A percentile compares a stretch with the other conserved stretches of the same genome.
Conservation (phyloP, 2,329 filamentous ascomycete genomes). For the Dactylellina parvicollis region DNA sequence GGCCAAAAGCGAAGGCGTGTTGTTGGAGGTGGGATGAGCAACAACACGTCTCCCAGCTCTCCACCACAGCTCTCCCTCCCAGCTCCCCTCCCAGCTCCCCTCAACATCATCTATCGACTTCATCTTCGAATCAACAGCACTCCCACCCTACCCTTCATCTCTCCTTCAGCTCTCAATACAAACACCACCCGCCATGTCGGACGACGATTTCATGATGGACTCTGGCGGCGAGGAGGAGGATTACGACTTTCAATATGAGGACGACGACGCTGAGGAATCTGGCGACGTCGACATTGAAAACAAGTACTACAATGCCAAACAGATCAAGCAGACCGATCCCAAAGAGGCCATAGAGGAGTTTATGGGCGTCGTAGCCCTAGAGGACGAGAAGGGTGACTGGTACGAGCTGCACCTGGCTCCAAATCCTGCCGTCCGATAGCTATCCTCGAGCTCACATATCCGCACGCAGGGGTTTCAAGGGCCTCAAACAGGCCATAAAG, state of each 20-base stretch:
- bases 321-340: slow-evolving; percentile 86
- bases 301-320: slow-evolving; percentile 99
- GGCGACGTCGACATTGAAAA: slow-evolving; percentile 97
- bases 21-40: neutral
- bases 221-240: slow-evolving; percentile 86
- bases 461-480: slow-evolving; percentile 79
- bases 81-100: neutral
- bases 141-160: neutral
- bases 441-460: slow-evolving; percentile 59
- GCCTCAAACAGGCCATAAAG: slow-evolving; percentile 97
- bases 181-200: slow-evolving; percentile 70
- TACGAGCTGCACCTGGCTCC: slow-evolving; percentile 59
- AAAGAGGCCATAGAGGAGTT: slow-evolving; percentile 92
- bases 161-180: neutral
- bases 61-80: neutral
- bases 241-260: slow-evolving; percentile 98
- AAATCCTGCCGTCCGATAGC: neutral
- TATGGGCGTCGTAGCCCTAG: slow-evolving; percentile 82
- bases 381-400: slow-evolving; percentile 95
- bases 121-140: neutral
- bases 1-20: slow-evolving; percentile 22
- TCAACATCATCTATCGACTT: neutral
- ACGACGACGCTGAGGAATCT: slow-evolving; percentile 85
- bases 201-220: slow-evolving; percentile 94
- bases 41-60: neutral